phyloP scores from a whole-genome alignment of 805 yeast species.

The Yarrowia alimentaria region DNA sequence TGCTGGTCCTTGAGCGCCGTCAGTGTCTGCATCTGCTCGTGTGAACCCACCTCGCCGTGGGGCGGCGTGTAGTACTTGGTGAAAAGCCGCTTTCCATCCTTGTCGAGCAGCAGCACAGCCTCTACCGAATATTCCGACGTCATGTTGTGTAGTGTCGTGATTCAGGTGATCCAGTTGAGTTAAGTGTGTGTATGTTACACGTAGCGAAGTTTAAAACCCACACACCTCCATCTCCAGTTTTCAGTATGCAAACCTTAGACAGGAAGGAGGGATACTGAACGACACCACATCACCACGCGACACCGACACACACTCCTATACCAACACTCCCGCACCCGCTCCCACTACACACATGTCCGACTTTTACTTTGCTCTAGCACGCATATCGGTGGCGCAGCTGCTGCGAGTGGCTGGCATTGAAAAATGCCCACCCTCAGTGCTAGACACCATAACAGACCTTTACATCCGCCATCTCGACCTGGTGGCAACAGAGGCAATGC shows the following conservation, averaged over 20 bases:
- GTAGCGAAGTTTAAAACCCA: conserved; percentile 20
- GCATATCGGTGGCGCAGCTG: conserved; percentile 54
- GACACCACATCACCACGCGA: not conserved
- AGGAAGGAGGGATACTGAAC: not conserved
- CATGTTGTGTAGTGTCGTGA: conserved; percentile 36
- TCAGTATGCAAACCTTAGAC: not conserved
- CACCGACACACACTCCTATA: not conserved
- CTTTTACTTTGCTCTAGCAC: conserved; percentile 48
- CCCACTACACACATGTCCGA: conserved; percentile 36
- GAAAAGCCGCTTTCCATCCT: conserved; percentile 72
- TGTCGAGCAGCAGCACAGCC: conserved; percentile 78
- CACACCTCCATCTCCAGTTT: not conserved
- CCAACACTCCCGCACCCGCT: not conserved
- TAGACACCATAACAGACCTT: conserved; percentile 77
- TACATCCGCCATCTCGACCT: conserved; percentile 61
- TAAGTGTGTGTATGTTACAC: conserved; percentile 10
- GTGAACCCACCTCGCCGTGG: conserved; percentile 39
- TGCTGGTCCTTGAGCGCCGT: conserved; percentile 59
- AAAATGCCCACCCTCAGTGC: conserved; percentile 63
- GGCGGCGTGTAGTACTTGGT: conserved; percentile 82
- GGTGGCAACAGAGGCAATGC: conserved; percentile 51
- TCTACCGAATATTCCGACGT: conserved; percentile 66
- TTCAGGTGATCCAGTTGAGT: not conserved
- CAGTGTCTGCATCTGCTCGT: conserved; percentile 35
- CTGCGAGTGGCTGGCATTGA: conserved; percentile 84